Conservation (phyloP, 2,329 filamentous ascomycete genomes). For the Periconia digitata region DNA sequence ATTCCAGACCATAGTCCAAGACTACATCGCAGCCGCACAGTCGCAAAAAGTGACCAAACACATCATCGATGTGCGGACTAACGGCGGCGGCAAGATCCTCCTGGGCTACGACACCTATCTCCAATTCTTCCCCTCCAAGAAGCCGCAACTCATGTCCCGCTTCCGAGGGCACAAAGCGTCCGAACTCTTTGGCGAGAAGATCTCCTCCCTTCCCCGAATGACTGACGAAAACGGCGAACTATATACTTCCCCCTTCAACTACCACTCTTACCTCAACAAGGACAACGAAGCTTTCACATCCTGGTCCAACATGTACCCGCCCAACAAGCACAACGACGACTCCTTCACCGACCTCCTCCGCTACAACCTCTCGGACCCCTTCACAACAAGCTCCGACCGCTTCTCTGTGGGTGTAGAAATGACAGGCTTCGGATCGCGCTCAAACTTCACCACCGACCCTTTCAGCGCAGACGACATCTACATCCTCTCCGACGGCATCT, state of each 20-base stretch:
- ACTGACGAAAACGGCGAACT: constrained; percentile 21
- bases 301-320: constrained; percentile 44
- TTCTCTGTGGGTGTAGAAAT: constrained; percentile 30
- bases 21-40: constrained; percentile 53
- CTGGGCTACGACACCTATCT: constrained; percentile 51
- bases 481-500: constrained; percentile 48
- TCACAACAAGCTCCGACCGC: constrained; percentile 31
- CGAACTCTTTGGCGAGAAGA: constrained; percentile 26
- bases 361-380: constrained; percentile 43
- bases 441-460: constrained; percentile 32
- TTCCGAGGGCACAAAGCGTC: constrained; percentile 47
- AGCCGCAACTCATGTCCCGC: constrained; percentile 50
- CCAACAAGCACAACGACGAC: constrained; percentile 33
- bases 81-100: constrained; percentile 57
- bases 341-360: constrained; percentile 42
- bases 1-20: constrained; percentile 43
- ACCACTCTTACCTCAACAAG: constrained; percentile 29
- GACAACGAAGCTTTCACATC: constrained; percentile 30
- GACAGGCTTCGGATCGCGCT: constrained; percentile 30
- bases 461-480: constrained; percentile 44
- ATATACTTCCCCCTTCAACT: constrained; percentile 39
- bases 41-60: constrained; percentile 57
- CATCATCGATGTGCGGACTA: constrained; percentile 64
- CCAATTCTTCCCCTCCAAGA: constrained; percentile 54
- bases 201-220: constrained; percentile 20